These are phyloP conservation scores for Xylariaceae sp. DNA, from an alignment of 2,329 filamentous ascomycete species.

Conservation along the genomic window DNA sequence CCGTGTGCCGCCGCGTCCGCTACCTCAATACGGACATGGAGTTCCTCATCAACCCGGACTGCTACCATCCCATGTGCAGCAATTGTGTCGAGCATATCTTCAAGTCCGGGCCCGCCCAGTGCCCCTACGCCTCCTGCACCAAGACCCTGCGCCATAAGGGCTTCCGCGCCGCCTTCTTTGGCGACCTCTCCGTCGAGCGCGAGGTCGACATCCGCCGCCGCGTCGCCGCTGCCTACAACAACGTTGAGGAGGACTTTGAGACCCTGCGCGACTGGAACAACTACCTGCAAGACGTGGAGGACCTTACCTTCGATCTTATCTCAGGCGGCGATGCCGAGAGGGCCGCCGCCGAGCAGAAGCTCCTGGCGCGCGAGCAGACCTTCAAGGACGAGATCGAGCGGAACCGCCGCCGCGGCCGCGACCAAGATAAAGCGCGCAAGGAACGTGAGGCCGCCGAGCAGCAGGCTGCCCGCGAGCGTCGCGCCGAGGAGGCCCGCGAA, in stretches of 20 bases:
- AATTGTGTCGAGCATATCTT: constrained; percentile 95
- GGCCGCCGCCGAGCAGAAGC: constrained; percentile 38
- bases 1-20: constrained; percentile 92
- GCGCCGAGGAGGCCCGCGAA: constrained; percentile 60
- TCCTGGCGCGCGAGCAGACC: constrained; percentile 62
- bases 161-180: constrained; percentile 87
- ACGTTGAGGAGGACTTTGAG: constrained; percentile 86
- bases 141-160: constrained; percentile 79
- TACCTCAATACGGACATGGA: constrained; percentile 93
- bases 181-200: constrained; percentile 79
- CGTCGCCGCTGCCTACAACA: constrained; percentile 80
- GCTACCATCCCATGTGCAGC: constrained; percentile 98
- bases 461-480: constrained; percentile 59
- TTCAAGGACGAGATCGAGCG: constrained; percentile 67
- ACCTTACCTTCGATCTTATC: constrained; percentile 84
- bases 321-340: constrained; percentile 63
- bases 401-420: constrained; percentile 50
- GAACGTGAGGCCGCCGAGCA: constrained; percentile 59
- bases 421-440: constrained; percentile 50
- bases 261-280: constrained; percentile 81
- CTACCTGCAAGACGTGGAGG: constrained; percentile 90
- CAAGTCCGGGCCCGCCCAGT: constrained; percentile 83
- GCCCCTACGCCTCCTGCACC: constrained; percentile 83
- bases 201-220: constrained; percentile 88
- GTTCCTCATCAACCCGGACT: constrained; percentile 96